phyloP scores from a whole-genome alignment of 306 rosid species.

The Albizia julibrissin region DNA sequence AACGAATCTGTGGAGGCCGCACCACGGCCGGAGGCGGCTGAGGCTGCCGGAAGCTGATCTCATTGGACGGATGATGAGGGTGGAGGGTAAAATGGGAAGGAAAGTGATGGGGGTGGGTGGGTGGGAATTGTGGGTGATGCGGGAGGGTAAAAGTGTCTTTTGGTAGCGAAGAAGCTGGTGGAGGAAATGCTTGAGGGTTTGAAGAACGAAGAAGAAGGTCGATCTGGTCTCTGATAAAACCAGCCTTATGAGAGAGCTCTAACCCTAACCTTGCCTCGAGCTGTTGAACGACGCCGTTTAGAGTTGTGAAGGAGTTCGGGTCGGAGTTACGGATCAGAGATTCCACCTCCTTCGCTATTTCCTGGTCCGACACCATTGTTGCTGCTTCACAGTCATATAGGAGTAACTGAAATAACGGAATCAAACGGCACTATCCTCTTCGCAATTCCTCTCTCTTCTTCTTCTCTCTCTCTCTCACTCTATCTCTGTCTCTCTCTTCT shows the following conservation, averaged over 20 bases:
- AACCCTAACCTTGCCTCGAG: slow-evolving; percentile 65
- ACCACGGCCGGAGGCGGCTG: slow-evolving; percentile 26
- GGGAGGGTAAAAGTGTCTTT: slow-evolving; percentile 55
- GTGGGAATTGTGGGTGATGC: slow-evolving; percentile 36
- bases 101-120: slow-evolving; percentile 52
- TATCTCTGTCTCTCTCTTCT: slow-evolving; percentile 1
- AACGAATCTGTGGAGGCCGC: slow-evolving; percentile 19
- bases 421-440: slow-evolving; percentile 42
- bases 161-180: slow-evolving; percentile 20
- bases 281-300: slow-evolving; percentile 70
- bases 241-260: slow-evolving; percentile 66
- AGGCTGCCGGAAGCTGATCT: slow-evolving; percentile 51
- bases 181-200: slow-evolving; percentile 36
- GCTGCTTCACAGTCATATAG: slow-evolving; percentile 48
- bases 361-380: slow-evolving; percentile 77
- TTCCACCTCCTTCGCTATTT: slow-evolving; percentile 72
- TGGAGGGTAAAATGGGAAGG: slow-evolving; percentile 72
- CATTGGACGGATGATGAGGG: slow-evolving; percentile 28
- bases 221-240: slow-evolving; percentile 79
- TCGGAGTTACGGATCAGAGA: slow-evolving; percentile 62
- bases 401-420: slow-evolving; percentile 53
- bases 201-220: slow-evolving; percentile 64
- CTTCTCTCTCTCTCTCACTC: slow-evolving; percentile 37
- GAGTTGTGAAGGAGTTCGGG: slow-evolving; percentile 56
- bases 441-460: neutral